Conservation (phyloP, 2,329 filamentous ascomycete species). For the Talaromyces atroroseus region DNA sequence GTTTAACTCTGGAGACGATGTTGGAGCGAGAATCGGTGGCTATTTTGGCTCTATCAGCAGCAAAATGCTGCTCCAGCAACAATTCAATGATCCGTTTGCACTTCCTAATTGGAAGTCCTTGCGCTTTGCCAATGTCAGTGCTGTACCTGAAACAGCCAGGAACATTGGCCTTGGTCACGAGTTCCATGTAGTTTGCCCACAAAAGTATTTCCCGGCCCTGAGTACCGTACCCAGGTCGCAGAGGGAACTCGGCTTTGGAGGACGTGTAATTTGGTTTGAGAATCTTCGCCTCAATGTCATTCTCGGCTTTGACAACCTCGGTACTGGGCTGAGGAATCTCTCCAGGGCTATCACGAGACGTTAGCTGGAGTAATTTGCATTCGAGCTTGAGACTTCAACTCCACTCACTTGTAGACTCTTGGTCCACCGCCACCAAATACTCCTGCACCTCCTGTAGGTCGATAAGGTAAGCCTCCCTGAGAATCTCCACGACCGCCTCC, state of each 20-base stretch:
- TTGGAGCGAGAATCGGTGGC: constrained; percentile 39
- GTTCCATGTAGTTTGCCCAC: constrained; percentile 20
- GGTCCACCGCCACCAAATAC: not conserved
- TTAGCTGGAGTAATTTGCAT: not conserved
- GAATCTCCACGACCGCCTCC: constrained; percentile 25
- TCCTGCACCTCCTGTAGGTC: constrained; percentile 14
- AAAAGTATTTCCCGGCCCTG: constrained; percentile 13
- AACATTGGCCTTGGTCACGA: constrained; percentile 22
- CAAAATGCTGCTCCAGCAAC: constrained; percentile 37
- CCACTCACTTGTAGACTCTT: constrained; percentile 10
- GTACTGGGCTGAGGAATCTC: not conserved
- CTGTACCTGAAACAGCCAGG: constrained; percentile 29
- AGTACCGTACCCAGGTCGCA: constrained; percentile 17
- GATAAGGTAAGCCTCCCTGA: constrained; percentile 19
- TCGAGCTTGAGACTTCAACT: not conserved
- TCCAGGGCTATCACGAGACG: not conserved
- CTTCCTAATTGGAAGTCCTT: constrained; percentile 34
- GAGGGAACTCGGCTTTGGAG: constrained; percentile 15
- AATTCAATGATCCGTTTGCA: constrained; percentile 45
- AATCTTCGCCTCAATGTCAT: constrained; percentile 1
- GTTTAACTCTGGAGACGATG: constrained; percentile 28
- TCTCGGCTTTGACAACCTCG: constrained; percentile 4
- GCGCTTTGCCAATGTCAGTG: constrained; percentile 17
- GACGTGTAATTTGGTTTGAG: not conserved
- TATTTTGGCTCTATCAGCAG: constrained; percentile 23